phyloP scores from a whole-genome alignment of 2,329 filamentous ascomycete genomes.

The Fusarium pseudonygamai region DNA sequence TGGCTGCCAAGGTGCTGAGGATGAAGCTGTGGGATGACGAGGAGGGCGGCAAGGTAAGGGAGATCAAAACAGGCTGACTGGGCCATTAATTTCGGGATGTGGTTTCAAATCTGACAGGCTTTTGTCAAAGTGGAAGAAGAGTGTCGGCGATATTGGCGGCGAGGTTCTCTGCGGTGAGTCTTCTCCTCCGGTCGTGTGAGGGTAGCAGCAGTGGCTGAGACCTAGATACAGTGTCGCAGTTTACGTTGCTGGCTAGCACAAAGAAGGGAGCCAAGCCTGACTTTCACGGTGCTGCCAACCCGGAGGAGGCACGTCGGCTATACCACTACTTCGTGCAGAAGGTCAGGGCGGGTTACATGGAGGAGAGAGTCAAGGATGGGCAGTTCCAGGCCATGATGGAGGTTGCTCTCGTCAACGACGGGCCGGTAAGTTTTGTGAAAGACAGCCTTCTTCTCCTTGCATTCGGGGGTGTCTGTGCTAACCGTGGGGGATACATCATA shows the following conservation, averaged over 20 bases:
- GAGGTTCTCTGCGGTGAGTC: slow-evolving; percentile 89
- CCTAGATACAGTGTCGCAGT: slow-evolving; percentile 84
- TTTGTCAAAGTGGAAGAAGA: slow-evolving; percentile 84
- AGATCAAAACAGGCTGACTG: slow-evolving; percentile 19
- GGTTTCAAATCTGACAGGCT: slow-evolving; percentile 15
- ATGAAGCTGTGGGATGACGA: slow-evolving; percentile 93
- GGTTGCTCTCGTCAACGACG: slow-evolving; percentile 90
- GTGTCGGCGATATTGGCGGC: slow-evolving; percentile 85
- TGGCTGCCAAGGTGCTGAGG: slow-evolving; percentile 88
- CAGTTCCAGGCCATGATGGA: slow-evolving; percentile 99
- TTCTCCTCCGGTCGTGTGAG: not conserved
- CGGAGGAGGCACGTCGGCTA: slow-evolving; percentile 79
- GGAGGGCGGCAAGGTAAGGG: slow-evolving; percentile 68
- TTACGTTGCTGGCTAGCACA: slow-evolving; percentile 91
- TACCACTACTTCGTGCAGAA: slow-evolving; percentile 87
- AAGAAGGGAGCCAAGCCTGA: slow-evolving; percentile 96
- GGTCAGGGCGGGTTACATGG: slow-evolving; percentile 75
- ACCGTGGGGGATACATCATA: slow-evolving; percentile 2
- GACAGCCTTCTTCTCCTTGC: too few relatives aligned
- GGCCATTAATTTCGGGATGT: not conserved
- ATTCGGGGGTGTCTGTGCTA: not conserved
- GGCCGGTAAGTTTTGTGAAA: slow-evolving; percentile 61
- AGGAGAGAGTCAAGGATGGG: slow-evolving; percentile 89
- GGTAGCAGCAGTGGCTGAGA: not conserved
- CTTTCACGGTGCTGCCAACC: slow-evolving; percentile 87